Evolutionary conservation across 257 asterid species (phyloP).

Genomic region (Przewalskia tangutica): DNA sequence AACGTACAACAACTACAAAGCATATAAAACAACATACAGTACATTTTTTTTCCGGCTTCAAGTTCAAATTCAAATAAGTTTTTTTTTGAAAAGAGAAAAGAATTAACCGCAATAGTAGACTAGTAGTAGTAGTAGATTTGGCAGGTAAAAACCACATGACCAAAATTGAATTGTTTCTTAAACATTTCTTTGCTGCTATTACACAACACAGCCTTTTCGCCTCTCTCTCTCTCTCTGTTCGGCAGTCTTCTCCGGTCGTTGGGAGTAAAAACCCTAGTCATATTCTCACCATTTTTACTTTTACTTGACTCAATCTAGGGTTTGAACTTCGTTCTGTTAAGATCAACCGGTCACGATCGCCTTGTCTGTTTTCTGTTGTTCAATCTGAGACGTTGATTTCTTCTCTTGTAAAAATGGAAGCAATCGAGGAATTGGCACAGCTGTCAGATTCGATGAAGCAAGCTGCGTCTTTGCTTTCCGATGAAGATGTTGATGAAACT

Average conservation of each 20-base stretch:
- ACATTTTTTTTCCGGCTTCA: too few relatives aligned
- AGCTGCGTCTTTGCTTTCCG: constrained; percentile 83
- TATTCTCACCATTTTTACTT: neutral
- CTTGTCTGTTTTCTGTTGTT: neutral
- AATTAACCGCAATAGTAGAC: neutral
- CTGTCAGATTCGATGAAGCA: constrained; percentile 95
- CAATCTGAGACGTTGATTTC: neutral
- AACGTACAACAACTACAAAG: too few relatives aligned
- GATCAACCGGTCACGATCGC: neutral
- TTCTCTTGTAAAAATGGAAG: constrained; percentile 28
- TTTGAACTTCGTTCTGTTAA: neutral
- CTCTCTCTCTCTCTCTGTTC: neutral
- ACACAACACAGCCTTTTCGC: neutral
- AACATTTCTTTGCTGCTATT: neutral
- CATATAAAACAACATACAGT: too few relatives aligned
- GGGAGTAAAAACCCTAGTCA: neutral
- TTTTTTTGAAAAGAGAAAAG: too few relatives aligned
- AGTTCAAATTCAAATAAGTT: too few relatives aligned
- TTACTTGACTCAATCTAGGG: constrained; percentile 16
- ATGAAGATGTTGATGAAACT: constrained; percentile 84
- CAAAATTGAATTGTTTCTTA: neutral
- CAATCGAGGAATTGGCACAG: constrained; percentile 80
- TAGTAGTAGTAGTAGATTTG: neutral
- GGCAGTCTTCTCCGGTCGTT: constrained; percentile 13
- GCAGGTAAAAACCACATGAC: neutral